A percentile compares a stretch with the other conserved stretches of the same genome.
Conservation (phyloP, 805 yeast species). For the Candida michaelii region DNA sequence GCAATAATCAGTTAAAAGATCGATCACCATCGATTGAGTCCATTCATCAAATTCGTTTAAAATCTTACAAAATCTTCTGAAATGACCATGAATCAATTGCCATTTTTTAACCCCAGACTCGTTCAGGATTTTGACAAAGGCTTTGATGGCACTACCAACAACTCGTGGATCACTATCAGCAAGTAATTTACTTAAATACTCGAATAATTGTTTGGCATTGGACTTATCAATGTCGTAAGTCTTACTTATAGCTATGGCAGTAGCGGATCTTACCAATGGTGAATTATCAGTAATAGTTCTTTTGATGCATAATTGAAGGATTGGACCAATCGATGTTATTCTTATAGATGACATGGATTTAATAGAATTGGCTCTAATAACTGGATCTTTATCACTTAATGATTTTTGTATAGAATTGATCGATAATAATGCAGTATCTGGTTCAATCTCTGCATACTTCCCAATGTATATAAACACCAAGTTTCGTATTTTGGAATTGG, state of each 20-base stretch:
- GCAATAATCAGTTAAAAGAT: slow-evolving; percentile 65
- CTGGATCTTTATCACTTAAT: slow-evolving; percentile 66
- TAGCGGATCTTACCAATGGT: slow-evolving; percentile 74
- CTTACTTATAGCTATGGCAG: slow-evolving; percentile 74
- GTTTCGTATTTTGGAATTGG: slow-evolving; percentile 61
- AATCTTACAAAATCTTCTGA: slow-evolving; percentile 53
- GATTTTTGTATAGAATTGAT: slow-evolving; percentile 91
- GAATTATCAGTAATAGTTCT: slow-evolving; percentile 69
- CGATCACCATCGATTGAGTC: slow-evolving; percentile 61
- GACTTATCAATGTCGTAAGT: slow-evolving; percentile 42
- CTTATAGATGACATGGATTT: slow-evolving; percentile 80
- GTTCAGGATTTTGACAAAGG: slow-evolving; percentile 49
- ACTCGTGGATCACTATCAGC: slow-evolving; percentile 69
- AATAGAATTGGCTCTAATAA: slow-evolving; percentile 68
- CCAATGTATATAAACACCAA: slow-evolving; percentile 75
- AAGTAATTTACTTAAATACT: slow-evolving; percentile 51
- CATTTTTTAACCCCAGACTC: slow-evolving; percentile 45
- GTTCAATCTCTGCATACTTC: slow-evolving; percentile 78
- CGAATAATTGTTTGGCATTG: slow-evolving; percentile 48
- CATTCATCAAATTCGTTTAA: slow-evolving; percentile 65
- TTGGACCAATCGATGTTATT: slow-evolving; percentile 79
- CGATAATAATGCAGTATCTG: slow-evolving; percentile 84
- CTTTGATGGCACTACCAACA: slow-evolving; percentile 63
- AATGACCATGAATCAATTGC: slow-evolving; percentile 70
- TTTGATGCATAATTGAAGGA: slow-evolving; percentile 69